A percentile compares a stretch with the other conserved stretches of the same genome.
Conservation (phyloP, 768 basidiomycete species). For the Collybia mongolica region DNA sequence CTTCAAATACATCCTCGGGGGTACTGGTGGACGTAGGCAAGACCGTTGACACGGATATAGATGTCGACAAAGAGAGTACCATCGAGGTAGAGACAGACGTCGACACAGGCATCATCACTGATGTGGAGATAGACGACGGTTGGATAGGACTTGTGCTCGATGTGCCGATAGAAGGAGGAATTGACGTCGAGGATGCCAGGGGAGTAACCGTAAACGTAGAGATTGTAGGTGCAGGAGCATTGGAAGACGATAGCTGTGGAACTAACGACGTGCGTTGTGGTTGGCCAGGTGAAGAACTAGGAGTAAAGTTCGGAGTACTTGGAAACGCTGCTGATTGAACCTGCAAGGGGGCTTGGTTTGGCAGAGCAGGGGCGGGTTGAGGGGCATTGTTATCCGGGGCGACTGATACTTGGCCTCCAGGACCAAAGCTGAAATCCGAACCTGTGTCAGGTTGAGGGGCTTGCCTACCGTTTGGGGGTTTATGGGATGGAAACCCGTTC, state of each 20-base stretch:
- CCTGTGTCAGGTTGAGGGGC: neutral
- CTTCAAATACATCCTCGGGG: no score
- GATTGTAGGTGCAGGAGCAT: neutral
- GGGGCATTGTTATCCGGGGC: neutral
- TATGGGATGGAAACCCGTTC: neutral
- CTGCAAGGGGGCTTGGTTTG: conserved; percentile 5
- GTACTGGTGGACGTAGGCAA: neutral
- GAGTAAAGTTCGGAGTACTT: conserved; percentile 7
- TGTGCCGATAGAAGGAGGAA: neutral
- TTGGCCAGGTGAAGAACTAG: neutral
- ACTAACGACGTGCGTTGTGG: conserved; percentile 4
- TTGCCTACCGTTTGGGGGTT: neutral
- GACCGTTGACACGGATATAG: neutral
- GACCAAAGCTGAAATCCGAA: conserved; percentile 3
- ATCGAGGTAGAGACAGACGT: neutral
- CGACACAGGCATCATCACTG: neutral
- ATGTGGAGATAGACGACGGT: neutral
- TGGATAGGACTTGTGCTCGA: no score
- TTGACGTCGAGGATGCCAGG: neutral
- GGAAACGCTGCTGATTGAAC: conserved; percentile 1
- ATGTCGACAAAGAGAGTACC: neutral
- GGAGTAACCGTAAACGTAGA: neutral
- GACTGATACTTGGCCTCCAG: conserved; percentile 3
- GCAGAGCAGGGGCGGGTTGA: neutral
- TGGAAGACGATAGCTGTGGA: neutral